phyloP scores from a whole-genome alignment of 2,329 filamentous ascomycete species.

The Penicillium verrucosum region DNA sequence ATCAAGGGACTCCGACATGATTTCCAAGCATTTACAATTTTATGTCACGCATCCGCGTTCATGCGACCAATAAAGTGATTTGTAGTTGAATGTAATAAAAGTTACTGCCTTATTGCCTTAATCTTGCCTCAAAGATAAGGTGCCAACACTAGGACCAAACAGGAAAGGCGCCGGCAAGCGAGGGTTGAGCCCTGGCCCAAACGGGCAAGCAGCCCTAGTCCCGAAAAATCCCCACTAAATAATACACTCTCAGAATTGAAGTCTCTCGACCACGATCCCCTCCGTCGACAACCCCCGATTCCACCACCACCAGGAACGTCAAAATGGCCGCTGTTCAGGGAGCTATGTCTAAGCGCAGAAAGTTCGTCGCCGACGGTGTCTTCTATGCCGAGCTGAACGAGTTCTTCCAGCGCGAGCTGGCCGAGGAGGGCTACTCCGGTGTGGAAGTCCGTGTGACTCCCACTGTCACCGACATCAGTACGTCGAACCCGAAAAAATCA shows the following conservation, averaged over 20 bases:
- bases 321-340: conserved; percentile 52
- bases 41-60: not conserved
- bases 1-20: not conserved
- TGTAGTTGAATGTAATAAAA: not conserved
- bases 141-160: conserved; percentile 15
- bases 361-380: conserved; percentile 96
- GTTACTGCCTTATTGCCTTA: conserved; percentile 9
- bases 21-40: conserved; percentile 6
- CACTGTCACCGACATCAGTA: conserved; percentile 98
- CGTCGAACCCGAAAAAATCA: conserved; percentile 31
- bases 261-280: conserved; percentile 33
- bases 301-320: conserved; percentile 36
- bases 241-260: conserved; percentile 34
- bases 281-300: conserved; percentile 35
- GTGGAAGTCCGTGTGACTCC: conserved; percentile 99
- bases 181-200: conserved; percentile 43
- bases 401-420: conserved; percentile 99
- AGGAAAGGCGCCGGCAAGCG: conserved; percentile 32
- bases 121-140: conserved; percentile 6
- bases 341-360: conserved; percentile 52
- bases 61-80: not conserved
- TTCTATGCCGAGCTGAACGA: conserved; percentile 99
- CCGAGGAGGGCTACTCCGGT: conserved; percentile 99
- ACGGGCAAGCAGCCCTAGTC: conserved; percentile 33
- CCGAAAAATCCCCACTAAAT: conserved; percentile 42